These are phyloP conservation scores for Saitozyma podzolica DNA, from an alignment of 768 basidiomycete species.

Conservation along the genomic window DNA sequence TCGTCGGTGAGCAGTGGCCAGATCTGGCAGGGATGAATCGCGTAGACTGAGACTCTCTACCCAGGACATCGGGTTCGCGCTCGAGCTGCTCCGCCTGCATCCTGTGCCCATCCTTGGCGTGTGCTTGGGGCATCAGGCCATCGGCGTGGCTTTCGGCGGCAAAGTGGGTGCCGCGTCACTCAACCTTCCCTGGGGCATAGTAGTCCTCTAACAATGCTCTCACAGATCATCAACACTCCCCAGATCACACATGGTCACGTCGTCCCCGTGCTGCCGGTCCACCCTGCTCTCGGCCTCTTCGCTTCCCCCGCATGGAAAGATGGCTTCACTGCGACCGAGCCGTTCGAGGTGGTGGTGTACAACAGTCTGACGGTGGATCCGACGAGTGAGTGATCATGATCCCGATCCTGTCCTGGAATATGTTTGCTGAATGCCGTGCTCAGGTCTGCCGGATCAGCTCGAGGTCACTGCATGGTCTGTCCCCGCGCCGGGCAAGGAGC, in stretches of 20 bases:
- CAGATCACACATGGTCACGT: constrained; percentile 51
- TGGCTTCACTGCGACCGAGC: constrained; percentile 1
- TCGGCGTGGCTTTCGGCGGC: constrained; percentile 49
- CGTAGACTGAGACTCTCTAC: not conserved
- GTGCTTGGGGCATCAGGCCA: constrained; percentile 51
- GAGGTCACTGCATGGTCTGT: constrained; percentile 48
- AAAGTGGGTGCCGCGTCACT: constrained; percentile 23
- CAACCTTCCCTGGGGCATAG: not conserved
- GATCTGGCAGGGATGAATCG: not conserved
- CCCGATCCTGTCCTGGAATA: not conserved
- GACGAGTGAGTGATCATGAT: constrained; percentile 20
- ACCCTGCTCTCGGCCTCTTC: constrained; percentile 29
- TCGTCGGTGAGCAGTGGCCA: constrained; percentile 25
- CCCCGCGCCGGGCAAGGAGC: constrained; percentile 2
- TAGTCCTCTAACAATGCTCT: not conserved
- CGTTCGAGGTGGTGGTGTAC: constrained; percentile 50
- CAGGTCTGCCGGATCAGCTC: constrained; percentile 44
- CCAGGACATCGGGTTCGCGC: constrained; percentile 47
- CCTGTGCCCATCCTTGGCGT: constrained; percentile 48
- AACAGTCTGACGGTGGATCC: constrained; percentile 50
- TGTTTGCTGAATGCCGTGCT: not conserved
- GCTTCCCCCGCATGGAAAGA: constrained; percentile 25
- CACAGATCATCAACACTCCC: constrained; percentile 49
- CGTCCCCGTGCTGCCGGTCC: constrained; percentile 35
- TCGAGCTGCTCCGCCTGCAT: constrained; percentile 41